phyloP scores from a whole-genome alignment of 306 rosid species.

The Ceratonia siliqua region DNA sequence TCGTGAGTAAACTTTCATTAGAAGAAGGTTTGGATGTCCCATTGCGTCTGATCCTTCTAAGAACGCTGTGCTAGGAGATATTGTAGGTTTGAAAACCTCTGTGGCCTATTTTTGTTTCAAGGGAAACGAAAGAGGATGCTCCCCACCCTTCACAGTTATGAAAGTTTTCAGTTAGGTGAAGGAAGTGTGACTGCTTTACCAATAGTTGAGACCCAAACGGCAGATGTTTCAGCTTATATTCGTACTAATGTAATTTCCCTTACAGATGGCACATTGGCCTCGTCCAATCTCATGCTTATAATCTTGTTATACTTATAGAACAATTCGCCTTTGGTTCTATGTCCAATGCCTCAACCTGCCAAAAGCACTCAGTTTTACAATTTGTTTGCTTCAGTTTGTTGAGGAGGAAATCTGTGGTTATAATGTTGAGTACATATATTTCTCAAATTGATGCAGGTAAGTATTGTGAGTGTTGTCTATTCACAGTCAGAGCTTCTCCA shows the following conservation, averaged over 20 bases:
- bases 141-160: background rate
- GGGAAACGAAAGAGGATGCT: background rate
- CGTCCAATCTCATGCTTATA: background rate
- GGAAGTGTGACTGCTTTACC: background rate
- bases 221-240: conserved; percentile 42
- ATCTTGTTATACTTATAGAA: background rate
- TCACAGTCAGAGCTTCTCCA: conserved; percentile 92
- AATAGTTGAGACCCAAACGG: conserved; percentile 28
- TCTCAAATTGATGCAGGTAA: conserved; percentile 58
- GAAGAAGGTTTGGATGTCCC: background rate
- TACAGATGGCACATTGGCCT: too few relatives aligned
- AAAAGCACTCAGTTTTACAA: background rate
- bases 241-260: background rate
- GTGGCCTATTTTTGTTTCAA: conserved; percentile 12
- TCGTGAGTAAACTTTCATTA: background rate
- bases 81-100: background rate
- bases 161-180: background rate
- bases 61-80: background rate
- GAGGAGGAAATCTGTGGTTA: background rate
- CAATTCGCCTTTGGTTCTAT: background rate
- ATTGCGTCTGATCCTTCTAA: background rate
- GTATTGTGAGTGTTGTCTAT: conserved; percentile 85
- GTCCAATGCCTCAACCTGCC: background rate
- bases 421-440: conserved; percentile 10
- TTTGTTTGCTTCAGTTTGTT: conserved; percentile 6